phyloP scores from a whole-genome alignment of 2,329 filamentous ascomycete genomes.

The Cercospora sojina region DNA sequence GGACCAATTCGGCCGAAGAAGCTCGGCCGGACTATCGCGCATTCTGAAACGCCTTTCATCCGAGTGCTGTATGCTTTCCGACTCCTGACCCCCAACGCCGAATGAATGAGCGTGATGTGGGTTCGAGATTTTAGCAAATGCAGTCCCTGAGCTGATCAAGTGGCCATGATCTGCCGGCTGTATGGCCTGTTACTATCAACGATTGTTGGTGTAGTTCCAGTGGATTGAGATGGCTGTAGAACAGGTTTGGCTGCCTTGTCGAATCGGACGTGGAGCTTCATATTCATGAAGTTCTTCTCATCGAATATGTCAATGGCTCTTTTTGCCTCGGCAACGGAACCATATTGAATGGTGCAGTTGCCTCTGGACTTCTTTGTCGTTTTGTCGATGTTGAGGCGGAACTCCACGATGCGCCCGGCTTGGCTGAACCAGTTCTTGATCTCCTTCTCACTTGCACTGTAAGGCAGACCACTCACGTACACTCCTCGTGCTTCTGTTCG shows the following conservation, averaged over 20 bases:
- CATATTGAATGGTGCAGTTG: slow-evolving; percentile 33
- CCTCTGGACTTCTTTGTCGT: slow-evolving; percentile 33
- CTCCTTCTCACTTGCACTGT: slow-evolving; percentile 30
- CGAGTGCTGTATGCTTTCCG: background rate
- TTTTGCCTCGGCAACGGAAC: slow-evolving; percentile 28
- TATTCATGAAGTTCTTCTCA: slow-evolving; percentile 26
- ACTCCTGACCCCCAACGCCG: background rate
- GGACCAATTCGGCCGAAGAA: background rate
- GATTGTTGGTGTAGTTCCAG: slow-evolving; percentile 23
- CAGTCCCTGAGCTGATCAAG: background rate
- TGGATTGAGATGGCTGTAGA: background rate
- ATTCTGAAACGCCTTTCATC: background rate
- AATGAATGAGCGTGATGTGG: background rate
- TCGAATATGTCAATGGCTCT: slow-evolving; percentile 32
- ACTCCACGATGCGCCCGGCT: slow-evolving; percentile 31
- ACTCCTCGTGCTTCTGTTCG: slow-evolving; percentile 33
- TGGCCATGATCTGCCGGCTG: background rate
- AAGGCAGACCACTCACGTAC: slow-evolving; percentile 34
- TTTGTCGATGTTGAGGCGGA: slow-evolving; percentile 30
- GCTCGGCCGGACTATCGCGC: background rate
- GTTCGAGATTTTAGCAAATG: background rate
- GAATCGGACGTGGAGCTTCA: slow-evolving; percentile 30
- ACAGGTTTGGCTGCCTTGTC: slow-evolving; percentile 27
- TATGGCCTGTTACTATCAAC: slow-evolving; percentile 26
- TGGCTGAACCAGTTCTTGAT: slow-evolving; percentile 30